Evolutionary conservation across 805 yeast genomes (phyloP), one percentile per base, ranked within the genome.

Genomic region (Kazachstania psychrophila): DNA sequence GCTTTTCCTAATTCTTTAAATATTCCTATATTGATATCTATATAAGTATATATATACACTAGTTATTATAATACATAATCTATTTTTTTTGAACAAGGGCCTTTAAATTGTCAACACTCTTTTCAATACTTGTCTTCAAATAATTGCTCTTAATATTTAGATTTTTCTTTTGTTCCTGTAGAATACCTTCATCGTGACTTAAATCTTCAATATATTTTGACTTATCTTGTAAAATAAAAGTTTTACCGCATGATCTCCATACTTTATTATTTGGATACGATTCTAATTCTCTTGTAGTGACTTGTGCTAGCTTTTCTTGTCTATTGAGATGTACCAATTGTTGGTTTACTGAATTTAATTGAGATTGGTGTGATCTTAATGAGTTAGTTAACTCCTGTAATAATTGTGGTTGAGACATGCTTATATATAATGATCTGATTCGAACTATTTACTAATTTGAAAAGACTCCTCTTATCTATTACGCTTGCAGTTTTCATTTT

Each of bases 201-300:
- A 85, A 58, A 35, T 66, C 68, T 10, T 55, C 49, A 31, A 70
- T 56, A 58, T 83, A 82, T 3, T 64, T 67, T 16, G 52, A 31
- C 8, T 58, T 60, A 20, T 50, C 58, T 38, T 60, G 61, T 26
- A 54, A 32, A 3, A 80, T 60, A 54, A 80, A 82, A 22, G 85
- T 73, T 58, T 80, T 81, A 20, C 96, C 96, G 24, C 84, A 73
- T 5, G 94, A 84, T 53, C 83, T 75, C 92, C 94, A 87, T 5
- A 87, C 88, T 7, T 53, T 54, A 8, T 72, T 69, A 15, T 64
- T 64, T 8, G 63, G 67, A 11, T 70, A 61, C 29, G 72, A 65
- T 18, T 61, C 63, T 34, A 86, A 63, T 45, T 80, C 82, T 23
- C 67, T 53, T 23, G 68, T 60, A 7, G 94, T 79, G 30, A 73